Percentiles rank a stretch among this genome's conserved stretches.
Evolutionary conservation across 176 grass and related monocot species (phyloP).

Genomic region (Hsuehochloa calcarea): DNA sequence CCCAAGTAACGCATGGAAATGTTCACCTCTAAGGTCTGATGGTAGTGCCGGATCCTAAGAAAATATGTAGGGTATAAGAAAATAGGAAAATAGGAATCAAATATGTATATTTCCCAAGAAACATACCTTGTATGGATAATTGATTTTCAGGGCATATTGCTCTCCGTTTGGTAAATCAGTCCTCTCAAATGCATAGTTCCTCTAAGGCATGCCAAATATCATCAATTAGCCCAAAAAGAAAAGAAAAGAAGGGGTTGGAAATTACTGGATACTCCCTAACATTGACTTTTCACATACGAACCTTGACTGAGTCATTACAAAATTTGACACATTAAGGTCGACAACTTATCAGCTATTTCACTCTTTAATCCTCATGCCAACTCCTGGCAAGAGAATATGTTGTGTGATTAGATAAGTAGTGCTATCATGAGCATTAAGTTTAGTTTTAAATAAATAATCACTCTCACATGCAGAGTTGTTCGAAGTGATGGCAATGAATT

Average conservation of each 20-base stretch:
- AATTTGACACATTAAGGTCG: too few species aligned
- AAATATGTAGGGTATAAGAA: conserved; percentile 9
- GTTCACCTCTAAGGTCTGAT: conserved; percentile 71
- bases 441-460: too few species aligned
- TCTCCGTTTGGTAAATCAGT: conserved; percentile 75
- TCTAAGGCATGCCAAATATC: conserved; percentile 50
- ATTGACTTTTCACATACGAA: too few species aligned
- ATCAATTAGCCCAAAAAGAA: conserved; percentile 10
- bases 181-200: conserved; percentile 96
- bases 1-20: conserved; percentile 88
- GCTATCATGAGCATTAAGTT: too few species aligned
- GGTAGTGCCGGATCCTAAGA: conserved; percentile 73
- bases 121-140: conserved; percentile 85
- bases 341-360: too few species aligned
- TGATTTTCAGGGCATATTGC: conserved; percentile 96
- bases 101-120: conserved; percentile 12
- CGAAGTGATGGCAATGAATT: too few species aligned
- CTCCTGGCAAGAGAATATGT: too few species aligned
- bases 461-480: too few species aligned
- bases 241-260: not conserved
- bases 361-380: too few species aligned
- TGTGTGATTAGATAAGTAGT: too few species aligned
- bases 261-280: not conserved
- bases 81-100: not conserved
- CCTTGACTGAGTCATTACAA: too few species aligned